phyloP scores from a whole-genome alignment of 2,329 filamentous ascomycete genomes.

The Corniculantispora saksenae region DNA sequence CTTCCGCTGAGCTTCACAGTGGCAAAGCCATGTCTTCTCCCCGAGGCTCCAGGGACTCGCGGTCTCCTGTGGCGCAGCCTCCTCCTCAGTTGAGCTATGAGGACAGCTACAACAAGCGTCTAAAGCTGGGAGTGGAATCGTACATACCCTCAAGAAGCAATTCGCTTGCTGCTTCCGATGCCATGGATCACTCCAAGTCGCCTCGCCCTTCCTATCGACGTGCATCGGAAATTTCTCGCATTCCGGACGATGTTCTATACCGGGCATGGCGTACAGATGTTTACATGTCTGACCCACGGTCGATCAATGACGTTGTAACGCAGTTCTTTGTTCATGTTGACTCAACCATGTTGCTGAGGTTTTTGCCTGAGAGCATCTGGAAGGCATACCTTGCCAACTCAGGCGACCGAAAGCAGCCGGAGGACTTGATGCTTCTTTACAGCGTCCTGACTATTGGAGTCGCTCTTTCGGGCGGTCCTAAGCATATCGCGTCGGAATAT shows the following conservation, averaged over 20 bases:
- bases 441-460: slow-evolving; percentile 44
- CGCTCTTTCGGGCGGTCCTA: slow-evolving; percentile 39
- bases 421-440: slow-evolving; percentile 49
- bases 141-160: slow-evolving; percentile 39
- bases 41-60: slow-evolving; percentile 35
- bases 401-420: slow-evolving; percentile 40
- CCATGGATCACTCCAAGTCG: slow-evolving; percentile 40
- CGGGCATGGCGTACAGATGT: slow-evolving; percentile 53
- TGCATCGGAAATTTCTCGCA: slow-evolving; percentile 44
- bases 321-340: slow-evolving; percentile 46
- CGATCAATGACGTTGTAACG: slow-evolving; percentile 39
- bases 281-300: slow-evolving; percentile 46
- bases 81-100: not conserved
- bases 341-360: slow-evolving; percentile 42
- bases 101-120: slow-evolving; percentile 41
- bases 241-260: slow-evolving; percentile 50
- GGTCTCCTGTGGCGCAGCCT: not conserved
- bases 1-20: slow-evolving; percentile 53
- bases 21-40: slow-evolving; percentile 35
- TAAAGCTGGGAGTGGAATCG: slow-evolving; percentile 49
- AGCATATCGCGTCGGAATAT: slow-evolving; percentile 41
- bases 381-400: slow-evolving; percentile 38
- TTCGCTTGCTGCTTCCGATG: slow-evolving; percentile 32
- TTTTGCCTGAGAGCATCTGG: slow-evolving; percentile 43
- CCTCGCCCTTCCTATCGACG: slow-evolving; percentile 39